Conservation (phyloP, 257 asterid genomes). For the Solanum habrochaites region DNA sequence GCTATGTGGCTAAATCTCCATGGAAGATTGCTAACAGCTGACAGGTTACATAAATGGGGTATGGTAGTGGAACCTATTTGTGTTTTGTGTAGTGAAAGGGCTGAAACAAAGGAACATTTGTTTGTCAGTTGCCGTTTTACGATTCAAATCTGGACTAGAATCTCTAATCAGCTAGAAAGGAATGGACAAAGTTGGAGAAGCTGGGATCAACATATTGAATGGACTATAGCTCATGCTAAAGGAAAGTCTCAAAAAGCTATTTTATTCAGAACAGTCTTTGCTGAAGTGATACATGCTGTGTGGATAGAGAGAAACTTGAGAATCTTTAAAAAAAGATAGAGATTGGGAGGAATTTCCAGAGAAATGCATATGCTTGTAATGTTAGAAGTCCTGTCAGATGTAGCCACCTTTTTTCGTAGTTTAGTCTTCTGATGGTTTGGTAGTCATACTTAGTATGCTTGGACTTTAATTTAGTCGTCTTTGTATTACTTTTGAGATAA, state of each 20-base stretch:
- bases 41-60: too few relatives aligned
- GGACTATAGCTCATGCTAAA: too few relatives aligned
- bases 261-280: background rate
- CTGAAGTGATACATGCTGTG: background rate
- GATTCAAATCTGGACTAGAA: too few relatives aligned
- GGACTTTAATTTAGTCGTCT: background rate
- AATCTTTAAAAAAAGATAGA: background rate
- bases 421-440: background rate
- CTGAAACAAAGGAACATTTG: too few relatives aligned
- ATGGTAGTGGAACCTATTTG: too few relatives aligned
- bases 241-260: background rate
- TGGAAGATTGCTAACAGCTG: too few relatives aligned
- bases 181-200: too few relatives aligned
- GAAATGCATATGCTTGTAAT: background rate
- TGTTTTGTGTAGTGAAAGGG: too few relatives aligned
- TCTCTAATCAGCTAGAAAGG: too few relatives aligned
- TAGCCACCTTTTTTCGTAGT: background rate
- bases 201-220: too few relatives aligned
- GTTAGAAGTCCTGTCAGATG: background rate
- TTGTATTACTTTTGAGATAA: background rate
- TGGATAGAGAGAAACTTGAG: background rate
- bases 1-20: too few relatives aligned
- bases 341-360: background rate
- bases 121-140: too few relatives aligned
- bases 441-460: background rate